Conservation (phyloP, 129 eudicot genomes). For the Chrysanthemum seticuspe region DNA sequence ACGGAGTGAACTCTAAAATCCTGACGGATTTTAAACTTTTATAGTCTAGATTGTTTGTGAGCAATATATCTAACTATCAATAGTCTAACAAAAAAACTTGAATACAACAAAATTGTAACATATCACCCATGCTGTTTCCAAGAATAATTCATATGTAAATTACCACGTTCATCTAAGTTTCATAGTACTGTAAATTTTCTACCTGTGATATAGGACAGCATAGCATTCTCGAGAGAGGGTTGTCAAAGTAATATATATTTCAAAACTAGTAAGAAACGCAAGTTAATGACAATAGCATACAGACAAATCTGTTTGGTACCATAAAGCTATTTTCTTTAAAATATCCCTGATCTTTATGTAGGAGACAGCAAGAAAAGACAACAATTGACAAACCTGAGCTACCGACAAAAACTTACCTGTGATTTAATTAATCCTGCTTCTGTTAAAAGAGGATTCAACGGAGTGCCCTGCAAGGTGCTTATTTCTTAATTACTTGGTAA, state of each 20-base stretch:
- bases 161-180: too few relatives aligned
- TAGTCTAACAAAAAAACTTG: too few relatives aligned
- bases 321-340: neutral
- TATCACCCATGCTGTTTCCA: too few relatives aligned
- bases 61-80: too few relatives aligned
- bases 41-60: too few relatives aligned
- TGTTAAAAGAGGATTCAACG: constrained; percentile 9
- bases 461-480: constrained; percentile 23
- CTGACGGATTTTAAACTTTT: too few relatives aligned
- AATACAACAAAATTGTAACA: too few relatives aligned
- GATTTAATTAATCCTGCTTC: neutral
- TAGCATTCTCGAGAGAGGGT: constrained; percentile 2
- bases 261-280: neutral
- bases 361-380: neutral
- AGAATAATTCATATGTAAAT: too few relatives aligned
- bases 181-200: too few relatives aligned
- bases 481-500: neutral
- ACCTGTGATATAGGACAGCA: neutral
- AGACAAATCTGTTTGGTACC: constrained; percentile 7
- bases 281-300: constrained; percentile 12
- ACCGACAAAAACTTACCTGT: neutral
- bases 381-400: neutral
- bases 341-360: neutral
- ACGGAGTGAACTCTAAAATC: too few relatives aligned
- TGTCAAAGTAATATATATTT: neutral